Evolutionary conservation across 2,329 filamentous ascomycete genomes (phyloP), one percentile per base, ranked within the genome.

Genomic region (Clarireedia paspali): DNA sequence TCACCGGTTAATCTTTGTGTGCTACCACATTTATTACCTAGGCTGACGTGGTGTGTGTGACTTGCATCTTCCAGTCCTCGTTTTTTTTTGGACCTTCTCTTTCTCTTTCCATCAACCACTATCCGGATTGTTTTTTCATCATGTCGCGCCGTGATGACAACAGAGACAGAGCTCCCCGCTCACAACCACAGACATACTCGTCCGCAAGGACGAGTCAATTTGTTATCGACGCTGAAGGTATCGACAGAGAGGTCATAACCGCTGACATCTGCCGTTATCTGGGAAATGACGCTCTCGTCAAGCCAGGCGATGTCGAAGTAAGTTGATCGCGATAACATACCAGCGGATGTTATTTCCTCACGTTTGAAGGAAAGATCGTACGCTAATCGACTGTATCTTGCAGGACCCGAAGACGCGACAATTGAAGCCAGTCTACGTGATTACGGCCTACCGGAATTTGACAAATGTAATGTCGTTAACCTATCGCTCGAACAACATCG

Each of bases 211-310:
- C 87, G 70, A 89, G 89, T 72, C 86, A 90, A 73, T 91, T 90
- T 70, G 91, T 91, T 71, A 83, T 91, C 55, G 85, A 86, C 47
- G 83, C 85, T 67, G 85, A 90, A 71, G 87, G 88, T 69, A 91
- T 91, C 72, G 87, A 88, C 70, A 84, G 87, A 66, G 87, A 91
- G 72, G 88, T 91, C 66, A 90, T 91, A 72, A 89, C 88, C 61
- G 85, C 87, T 69, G 88, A 91, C 70, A 89, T 91, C 63, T 91
- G 88, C 75, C 86, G 87, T 69, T 91, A 90, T 70, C 79, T 91
- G 64, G 88, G 88, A 67, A 89, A 89, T 71, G 88, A 91, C 76
- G 88, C 88, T 64, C 79, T 89, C 66, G 87, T 89, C 68, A 84
- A 85, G 68, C 87, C 87, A 58, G 85, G 85, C 66, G 82, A 80